Evolutionary conservation across 1,139 yeast species (phyloP), one percentile per base, ranked within the genome.

Genomic region (Torulaspora globosa): DNA sequence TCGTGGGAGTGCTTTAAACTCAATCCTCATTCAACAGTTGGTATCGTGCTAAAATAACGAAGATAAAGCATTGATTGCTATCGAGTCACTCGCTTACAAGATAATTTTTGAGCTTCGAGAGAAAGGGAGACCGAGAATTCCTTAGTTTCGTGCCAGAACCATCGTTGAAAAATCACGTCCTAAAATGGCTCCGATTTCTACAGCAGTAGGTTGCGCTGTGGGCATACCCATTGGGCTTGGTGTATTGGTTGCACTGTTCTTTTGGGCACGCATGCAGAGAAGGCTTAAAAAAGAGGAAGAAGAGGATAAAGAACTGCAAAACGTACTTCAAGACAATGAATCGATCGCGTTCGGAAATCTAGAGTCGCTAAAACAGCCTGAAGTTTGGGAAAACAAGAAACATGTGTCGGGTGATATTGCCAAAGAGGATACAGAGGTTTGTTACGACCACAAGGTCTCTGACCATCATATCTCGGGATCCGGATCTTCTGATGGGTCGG

Each of bases 191-290:
- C 52, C 58, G 3, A 69, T 73, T 1, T 64, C 70, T 6, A 48
- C 69, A n/a, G 75, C 77, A 2, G 78, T 74, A 1, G 78, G 77
- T 1, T 68, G 74, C 51, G 76, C 78, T 3, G 74, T 75, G 4
- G 79, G 78, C 26, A 64, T 75, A 21, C 78, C 79, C 1, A 54
- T 68, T 14, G 69, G 64, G 6, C 48, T 72, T 6, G 71, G 71
- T 1, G 21, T 70, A 1, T 24, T 66, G 0, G 60, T 70, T 2
- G 67, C 70, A 0, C 26, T 59, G 3, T 51, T 52, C 14, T 67
- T 71, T 45, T 71, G 72, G 70, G 44, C 56, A 19, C 63, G 71
- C 38, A 66, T 70, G 46, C 70, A 65, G 43, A 56, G 59, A 48
- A 62, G 68, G 38, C 60, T 67, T 34, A 65, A 62, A 41, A 51